Evolutionary conservation across 257 asterid genomes (phyloP), one percentile per base, ranked within the genome.

Genomic region (Solanum ossicruentum): DNA sequence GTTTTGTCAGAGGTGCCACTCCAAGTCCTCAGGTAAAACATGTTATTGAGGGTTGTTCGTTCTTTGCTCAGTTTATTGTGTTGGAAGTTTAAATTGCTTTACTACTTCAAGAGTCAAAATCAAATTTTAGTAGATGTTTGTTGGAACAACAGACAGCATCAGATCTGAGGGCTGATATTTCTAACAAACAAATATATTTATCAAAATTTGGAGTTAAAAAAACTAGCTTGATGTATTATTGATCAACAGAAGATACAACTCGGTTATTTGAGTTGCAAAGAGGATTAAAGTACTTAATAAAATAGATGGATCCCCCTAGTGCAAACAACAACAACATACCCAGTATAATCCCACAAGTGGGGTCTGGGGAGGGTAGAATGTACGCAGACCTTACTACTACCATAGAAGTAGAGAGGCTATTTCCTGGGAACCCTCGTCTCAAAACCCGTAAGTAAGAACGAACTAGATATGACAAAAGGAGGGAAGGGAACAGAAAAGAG

Each of bases 1-100:
- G 85, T 70, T 83, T 41, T 84, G 61, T 82, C 56, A 87, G 94
- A 77, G 92, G 97, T 86, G 88, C 88, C 81, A 93, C 97, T 84
- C 90, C 97, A 43, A 94, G 97, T 88, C 98, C 95, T n/a, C 93
- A 91, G 91, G 99, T 95, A 87, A 81, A 83, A 58, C 51, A 26
- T 78, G 65, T 51, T 51, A 23, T 51, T 8, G 82, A 1, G 43
- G 49, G 58, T 51, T 13, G 23, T 51, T 77, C 15, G 43, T 51
- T 77, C 65, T 52, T 75, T 77, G 65, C 65, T 23, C 58, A 51
- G 63, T 8, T 26, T 52, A 77, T 77, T 9, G 17, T 51, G 26
- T 51, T 77, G 58, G 20, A 75, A 75, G 60, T 75, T 75, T 3
- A 49, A 75, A 12, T 75, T 47, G 21, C 60, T 49, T 73, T 73